These are phyloP conservation scores for Sordaria brevicollis DNA, from an alignment of 495 filamentous ascomycete species.

Conservation along the genomic window DNA sequence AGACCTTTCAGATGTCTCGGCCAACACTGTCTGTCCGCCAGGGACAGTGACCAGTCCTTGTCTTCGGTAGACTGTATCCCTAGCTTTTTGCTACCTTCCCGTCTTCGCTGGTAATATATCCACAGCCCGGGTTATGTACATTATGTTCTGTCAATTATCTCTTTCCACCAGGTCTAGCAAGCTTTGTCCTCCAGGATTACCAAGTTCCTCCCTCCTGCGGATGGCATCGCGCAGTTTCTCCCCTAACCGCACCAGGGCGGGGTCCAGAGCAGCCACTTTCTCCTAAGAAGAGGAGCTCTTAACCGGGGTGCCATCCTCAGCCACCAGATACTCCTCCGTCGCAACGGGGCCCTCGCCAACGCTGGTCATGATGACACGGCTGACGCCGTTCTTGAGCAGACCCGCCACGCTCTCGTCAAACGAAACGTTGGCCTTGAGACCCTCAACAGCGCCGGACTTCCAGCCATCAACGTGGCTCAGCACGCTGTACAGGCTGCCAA, in stretches of 20 bases:
- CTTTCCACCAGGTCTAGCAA: too few relatives aligned
- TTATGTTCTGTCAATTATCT: background rate
- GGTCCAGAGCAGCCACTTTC: too few relatives aligned
- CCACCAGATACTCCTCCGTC: conserved; percentile 67
- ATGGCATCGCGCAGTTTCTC: too few relatives aligned
- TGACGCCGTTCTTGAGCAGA: conserved; percentile 65
- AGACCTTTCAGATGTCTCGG: background rate
- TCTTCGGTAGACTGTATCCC: background rate
- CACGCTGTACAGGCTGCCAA: conserved; percentile 55
- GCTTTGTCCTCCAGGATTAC: too few relatives aligned
- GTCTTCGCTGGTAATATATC: background rate
- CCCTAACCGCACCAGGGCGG: too few relatives aligned
- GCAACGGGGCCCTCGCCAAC: conserved; percentile 84
- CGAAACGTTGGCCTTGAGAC: conserved; percentile 37
- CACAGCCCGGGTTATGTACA: background rate
- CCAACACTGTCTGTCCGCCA: background rate
- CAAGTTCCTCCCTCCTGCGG: too few relatives aligned
- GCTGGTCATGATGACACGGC: conserved; percentile 77
- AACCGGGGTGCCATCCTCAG: conserved; percentile 50
- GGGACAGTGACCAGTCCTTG: background rate
- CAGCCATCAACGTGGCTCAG: conserved; percentile 48
- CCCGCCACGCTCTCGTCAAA: conserved; percentile 49
- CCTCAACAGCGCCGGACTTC: conserved; percentile 33
- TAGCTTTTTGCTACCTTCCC: background rate
- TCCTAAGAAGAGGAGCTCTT: conserved; percentile 14